Conservation (phyloP, 208 protist species). For the Trypanosoma avium region DNA sequence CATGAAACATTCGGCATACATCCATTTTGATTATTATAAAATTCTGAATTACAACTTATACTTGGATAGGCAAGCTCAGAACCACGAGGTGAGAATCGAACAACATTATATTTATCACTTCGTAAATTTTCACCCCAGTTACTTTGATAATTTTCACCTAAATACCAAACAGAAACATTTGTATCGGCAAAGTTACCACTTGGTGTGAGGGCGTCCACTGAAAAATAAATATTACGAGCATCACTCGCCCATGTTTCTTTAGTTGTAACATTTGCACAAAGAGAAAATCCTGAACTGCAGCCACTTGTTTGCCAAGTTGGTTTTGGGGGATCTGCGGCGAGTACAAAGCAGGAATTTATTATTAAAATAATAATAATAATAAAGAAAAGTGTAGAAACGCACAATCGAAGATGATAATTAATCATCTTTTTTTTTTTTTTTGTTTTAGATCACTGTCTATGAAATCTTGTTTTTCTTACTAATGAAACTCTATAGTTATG, state of each 20-base stretch:
- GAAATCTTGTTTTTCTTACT: not conserved
- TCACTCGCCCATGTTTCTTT: constrained; percentile 31
- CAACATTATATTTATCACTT: constrained; percentile 36
- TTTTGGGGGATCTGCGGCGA: constrained; percentile 28
- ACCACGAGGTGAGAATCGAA: constrained; percentile 54
- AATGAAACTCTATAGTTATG: too few species aligned
- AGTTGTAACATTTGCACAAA: constrained; percentile 46
- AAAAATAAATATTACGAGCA: constrained; percentile 32
- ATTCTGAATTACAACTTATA: constrained; percentile 22
- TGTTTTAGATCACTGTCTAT: not conserved
- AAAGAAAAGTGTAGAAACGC: not conserved
- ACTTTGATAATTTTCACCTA: constrained; percentile 36
- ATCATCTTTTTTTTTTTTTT: not conserved
- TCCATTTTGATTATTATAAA: constrained; percentile 5
- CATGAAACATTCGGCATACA: constrained; percentile 44
- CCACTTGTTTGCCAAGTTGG: constrained; percentile 28
- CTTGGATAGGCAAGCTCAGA: constrained; percentile 27
- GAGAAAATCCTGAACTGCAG: constrained; percentile 28
- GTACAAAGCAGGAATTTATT: not conserved
- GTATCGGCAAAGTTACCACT: constrained; percentile 6
- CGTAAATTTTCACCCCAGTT: constrained; percentile 25
- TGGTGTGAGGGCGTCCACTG: constrained; percentile 25
- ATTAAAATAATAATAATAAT: not conserved
- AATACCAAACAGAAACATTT: constrained; percentile 44
- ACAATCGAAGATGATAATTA: not conserved